phyloP scores from a whole-genome alignment of 768 basidiomycete species.

The Multifurca ochricompacta region DNA sequence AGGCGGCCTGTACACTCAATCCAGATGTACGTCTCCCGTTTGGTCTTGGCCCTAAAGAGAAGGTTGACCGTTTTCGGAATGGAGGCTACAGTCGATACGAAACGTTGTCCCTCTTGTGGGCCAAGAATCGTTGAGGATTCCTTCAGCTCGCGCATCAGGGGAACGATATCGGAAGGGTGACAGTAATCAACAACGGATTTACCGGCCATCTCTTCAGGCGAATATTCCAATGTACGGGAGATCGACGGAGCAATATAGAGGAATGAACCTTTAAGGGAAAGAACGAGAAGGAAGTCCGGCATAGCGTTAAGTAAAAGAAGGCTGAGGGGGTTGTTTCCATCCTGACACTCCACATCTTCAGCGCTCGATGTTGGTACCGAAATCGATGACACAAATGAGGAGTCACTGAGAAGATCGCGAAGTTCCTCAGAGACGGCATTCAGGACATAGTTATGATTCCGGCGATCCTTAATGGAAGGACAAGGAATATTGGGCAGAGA shows the following conservation, averaged over 20 bases:
- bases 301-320: constrained; percentile 51
- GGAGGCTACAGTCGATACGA: constrained; percentile 1
- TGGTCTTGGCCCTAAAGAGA: constrained; percentile 75
- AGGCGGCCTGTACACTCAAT: constrained; percentile 84
- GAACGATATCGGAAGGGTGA: constrained; percentile 85
- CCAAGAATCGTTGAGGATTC: constrained; percentile 38
- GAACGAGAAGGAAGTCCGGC: constrained; percentile 82
- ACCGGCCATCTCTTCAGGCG: constrained; percentile 76
- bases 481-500: constrained; percentile 17
- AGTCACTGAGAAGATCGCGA: constrained; percentile 39
- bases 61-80: constrained; percentile 63
- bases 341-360: constrained; percentile 25
- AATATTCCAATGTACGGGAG: constrained; percentile 73
- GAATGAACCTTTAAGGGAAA: constrained; percentile 88
- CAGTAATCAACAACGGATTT: constrained; percentile 73
- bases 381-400: constrained; percentile 36
- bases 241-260: constrained; percentile 88
- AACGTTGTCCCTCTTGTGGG: constrained; percentile 21
- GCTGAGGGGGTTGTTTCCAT: constrained; percentile 43
- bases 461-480: constrained; percentile 28
- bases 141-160: constrained; percentile 87
- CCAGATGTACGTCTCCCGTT: constrained; percentile 69
- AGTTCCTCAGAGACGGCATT: constrained; percentile 46
- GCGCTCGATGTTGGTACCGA: constrained; percentile 20
- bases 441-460: constrained; percentile 24